These are phyloP conservation scores for Paecilomyces dactylethromorphus DNA, from an alignment of 2,329 filamentous ascomycete genomes.

Conservation along the genomic window DNA sequence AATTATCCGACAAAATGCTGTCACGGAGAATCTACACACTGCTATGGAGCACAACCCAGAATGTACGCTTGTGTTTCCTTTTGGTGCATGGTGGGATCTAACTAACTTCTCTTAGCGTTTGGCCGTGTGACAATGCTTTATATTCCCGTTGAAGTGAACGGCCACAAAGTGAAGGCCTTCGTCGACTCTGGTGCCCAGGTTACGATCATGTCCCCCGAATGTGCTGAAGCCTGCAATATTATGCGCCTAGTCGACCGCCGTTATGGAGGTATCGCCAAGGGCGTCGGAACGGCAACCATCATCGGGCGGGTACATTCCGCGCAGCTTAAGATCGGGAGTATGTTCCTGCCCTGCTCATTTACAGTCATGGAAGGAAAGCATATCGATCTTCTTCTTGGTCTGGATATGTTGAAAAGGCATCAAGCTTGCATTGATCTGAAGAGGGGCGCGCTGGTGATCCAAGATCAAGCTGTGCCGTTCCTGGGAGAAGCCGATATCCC, in stretches of 20 bases:
- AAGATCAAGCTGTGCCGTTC: conserved; percentile 82
- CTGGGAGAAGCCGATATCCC: conserved; percentile 90
- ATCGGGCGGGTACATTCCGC: conserved; percentile 92
- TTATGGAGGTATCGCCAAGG: conserved; percentile 84
- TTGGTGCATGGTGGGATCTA: not conserved
- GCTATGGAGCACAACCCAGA: conserved; percentile 97
- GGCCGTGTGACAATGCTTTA: conserved; percentile 94
- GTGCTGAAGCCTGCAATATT: conserved; percentile 86
- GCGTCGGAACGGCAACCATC: conserved; percentile 90
- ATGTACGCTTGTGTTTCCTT: conserved; percentile 52
- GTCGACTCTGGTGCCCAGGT: conserved; percentile 97
- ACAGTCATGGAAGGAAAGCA: conserved; percentile 99
- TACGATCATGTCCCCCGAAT: conserved; percentile 95
- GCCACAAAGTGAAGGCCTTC: conserved; percentile 84
- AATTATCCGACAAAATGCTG: conserved; percentile 89
- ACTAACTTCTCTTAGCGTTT: conserved; percentile 58
- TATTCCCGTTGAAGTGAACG: conserved; percentile 91
- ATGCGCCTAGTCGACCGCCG: conserved; percentile 92
- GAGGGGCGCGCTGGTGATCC: conserved; percentile 79
- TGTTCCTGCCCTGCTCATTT: conserved; percentile 88
- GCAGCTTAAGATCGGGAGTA: conserved; percentile 83
- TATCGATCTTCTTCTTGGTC: conserved; percentile 83
- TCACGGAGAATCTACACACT: conserved; percentile 92
- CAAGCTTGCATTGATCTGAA: conserved; percentile 86
- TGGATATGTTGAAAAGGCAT: conserved; percentile 96